Evolutionary conservation across 495 filamentous ascomycete species (phyloP), one percentile per base, ranked within the genome.

Genomic region (Cercophora sp.): DNA sequence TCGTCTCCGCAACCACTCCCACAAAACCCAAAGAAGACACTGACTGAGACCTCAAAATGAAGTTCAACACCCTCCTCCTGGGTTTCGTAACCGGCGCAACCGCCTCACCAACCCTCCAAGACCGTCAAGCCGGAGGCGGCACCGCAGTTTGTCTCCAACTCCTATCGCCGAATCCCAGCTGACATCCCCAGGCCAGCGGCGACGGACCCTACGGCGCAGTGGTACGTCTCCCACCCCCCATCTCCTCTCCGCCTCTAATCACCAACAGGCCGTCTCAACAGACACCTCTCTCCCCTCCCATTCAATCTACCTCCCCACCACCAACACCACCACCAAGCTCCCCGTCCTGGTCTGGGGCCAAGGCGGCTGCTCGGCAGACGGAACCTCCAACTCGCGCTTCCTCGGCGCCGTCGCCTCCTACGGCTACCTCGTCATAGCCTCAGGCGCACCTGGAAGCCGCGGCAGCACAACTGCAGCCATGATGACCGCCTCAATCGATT

Each of bases 281-380:
- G 62, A 62, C 48, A 13, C 52, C 3, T 43, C 20, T 22, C 57
- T 67, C 23, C 16, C 47, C 10, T 16, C 35, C 43, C 64, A 67
- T 48, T 55, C 64, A 25, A 50, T 67, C 41, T 54, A 52, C 40
- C 36, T 67, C 55, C 35, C 58, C 26, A 41, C 36, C n/a, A 23
- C 55, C 39, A 13, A 63, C 16, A 26, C 24, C 8, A 10, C 19
- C 20, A 36, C 56, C 41, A 56, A 50, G 39, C 24, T 71, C 36
- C 54, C 41, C 11, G 46, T 68, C 47, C 32, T 69, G 42, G 54
- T 70, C 34, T 68, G 62, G 62, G 64, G 63, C 25, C 54, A 68
- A 27, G 64, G 64, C 32, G 64, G 57, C 29, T 68, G 64, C 55
- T 16, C 18, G 11, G 39, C 36, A 34, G 36, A 59, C 42, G 60